phyloP scores from a whole-genome alignment of 2,329 filamentous ascomycete species.

The Aspergillus quadricinctus region DNA sequence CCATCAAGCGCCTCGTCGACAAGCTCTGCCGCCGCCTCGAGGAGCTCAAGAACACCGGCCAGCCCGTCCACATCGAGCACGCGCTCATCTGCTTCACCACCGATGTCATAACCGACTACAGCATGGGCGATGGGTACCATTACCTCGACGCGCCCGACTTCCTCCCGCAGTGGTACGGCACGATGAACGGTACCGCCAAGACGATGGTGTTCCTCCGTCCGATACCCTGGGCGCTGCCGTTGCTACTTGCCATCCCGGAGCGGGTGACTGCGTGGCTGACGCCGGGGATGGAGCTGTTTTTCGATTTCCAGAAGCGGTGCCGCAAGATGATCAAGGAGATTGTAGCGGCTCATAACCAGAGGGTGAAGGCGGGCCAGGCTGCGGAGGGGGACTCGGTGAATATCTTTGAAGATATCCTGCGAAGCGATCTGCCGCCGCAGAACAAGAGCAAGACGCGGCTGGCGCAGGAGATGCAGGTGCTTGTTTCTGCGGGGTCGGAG shows the following conservation, averaged over 20 bases:
- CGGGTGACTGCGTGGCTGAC: constrained; percentile 15
- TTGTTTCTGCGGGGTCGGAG: constrained; percentile 29
- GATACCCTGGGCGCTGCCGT: constrained; percentile 16
- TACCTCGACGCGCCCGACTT: constrained; percentile 31
- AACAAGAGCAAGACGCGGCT: constrained; percentile 34
- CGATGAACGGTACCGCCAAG: constrained; percentile 21
- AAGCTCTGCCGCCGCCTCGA: constrained; percentile 22
- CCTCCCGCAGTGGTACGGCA: constrained; percentile 26
- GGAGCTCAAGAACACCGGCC: constrained; percentile 12
- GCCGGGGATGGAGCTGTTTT: constrained; percentile 18
- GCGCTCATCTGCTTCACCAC: constrained; percentile 41
- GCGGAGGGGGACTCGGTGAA: constrained; percentile 7
- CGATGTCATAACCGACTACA: constrained; percentile 45
- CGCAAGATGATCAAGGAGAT: constrained; percentile 10
- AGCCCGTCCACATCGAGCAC: constrained; percentile 20
- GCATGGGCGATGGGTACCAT: constrained; percentile 26
- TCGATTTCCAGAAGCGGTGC: constrained; percentile 18
- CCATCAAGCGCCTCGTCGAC: constrained; percentile 18
- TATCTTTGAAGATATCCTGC: constrained; percentile 29
- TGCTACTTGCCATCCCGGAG: constrained; percentile 19
- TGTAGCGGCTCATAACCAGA: constrained; percentile 3
- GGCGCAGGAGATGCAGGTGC: constrained; percentile 26
- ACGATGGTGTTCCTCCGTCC: constrained; percentile 19
- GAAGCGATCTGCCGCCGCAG: constrained; percentile 21
- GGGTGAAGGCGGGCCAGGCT: not conserved